These are phyloP conservation scores for Hymenoscyphus infarciens DNA, from an alignment of 2,329 filamentous ascomycete genomes.

Conservation along the genomic window DNA sequence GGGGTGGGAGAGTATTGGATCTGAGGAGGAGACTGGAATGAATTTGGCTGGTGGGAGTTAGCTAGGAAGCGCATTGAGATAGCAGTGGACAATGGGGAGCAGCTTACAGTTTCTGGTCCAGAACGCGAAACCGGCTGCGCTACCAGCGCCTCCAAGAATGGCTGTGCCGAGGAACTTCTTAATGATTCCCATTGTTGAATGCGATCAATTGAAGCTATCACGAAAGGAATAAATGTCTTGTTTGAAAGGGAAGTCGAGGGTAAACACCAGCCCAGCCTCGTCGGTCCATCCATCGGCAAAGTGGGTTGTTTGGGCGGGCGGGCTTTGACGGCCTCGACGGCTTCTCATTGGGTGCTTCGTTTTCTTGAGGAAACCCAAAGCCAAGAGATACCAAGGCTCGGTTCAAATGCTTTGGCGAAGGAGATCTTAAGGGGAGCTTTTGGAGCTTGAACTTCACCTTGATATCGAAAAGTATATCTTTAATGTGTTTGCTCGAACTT, in stretches of 20 bases:
- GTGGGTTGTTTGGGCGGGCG: not conserved
- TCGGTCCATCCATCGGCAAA: not conserved
- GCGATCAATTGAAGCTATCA: not conserved
- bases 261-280: not conserved
- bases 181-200: conserved; percentile 23
- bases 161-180: conserved; percentile 24
- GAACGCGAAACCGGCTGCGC: conserved; percentile 24
- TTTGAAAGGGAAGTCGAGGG: not conserved
- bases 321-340: not conserved
- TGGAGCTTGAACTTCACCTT: not conserved
- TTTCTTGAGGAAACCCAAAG: not conserved
- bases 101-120: conserved; percentile 20
- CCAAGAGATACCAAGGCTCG: not conserved
- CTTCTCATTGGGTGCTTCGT: not conserved
- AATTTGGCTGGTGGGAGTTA: conserved; percentile 31
- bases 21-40: conserved; percentile 53
- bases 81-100: not conserved
- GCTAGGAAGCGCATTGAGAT: not conserved
- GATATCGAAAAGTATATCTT: not conserved
- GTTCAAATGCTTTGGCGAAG: conserved; percentile 2
- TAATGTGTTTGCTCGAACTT: not conserved
- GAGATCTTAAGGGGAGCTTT: not conserved
- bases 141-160: conserved; percentile 21
- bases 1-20: conserved; percentile 57
- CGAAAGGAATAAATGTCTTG: not conserved